A percentile compares a stretch with the other conserved stretches of the same genome.
phyloP scores from a whole-genome alignment of 768 basidiomycete species.

The Pleurotus eryngii region DNA sequence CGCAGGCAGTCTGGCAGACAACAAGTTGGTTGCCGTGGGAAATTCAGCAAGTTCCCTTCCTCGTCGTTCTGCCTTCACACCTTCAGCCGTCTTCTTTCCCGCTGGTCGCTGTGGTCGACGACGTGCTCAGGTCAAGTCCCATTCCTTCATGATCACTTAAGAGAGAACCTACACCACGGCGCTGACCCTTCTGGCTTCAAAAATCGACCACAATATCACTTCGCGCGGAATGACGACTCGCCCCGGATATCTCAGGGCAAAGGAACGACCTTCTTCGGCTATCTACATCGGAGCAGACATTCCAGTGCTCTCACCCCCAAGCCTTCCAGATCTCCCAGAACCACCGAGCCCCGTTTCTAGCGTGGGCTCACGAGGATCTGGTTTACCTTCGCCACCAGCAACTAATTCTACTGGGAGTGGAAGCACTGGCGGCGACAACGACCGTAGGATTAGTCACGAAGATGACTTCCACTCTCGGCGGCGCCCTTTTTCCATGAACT shows the following conservation, averaged over 20 bases:
- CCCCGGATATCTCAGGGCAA: conserved; percentile 34
- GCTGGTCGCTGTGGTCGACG: conserved; percentile 15
- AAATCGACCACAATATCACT: background rate
- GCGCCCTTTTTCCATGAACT: conserved; percentile 26
- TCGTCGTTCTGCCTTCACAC: background rate
- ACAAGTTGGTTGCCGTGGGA: background rate
- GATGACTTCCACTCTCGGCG: background rate
- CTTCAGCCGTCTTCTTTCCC: background rate
- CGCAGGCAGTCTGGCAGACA: background rate
- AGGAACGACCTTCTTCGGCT: conserved; percentile 57
- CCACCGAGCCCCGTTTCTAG: conserved; percentile 60
- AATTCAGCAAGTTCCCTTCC: background rate
- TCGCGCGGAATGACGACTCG: conserved; percentile 45
- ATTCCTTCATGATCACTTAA: no score
- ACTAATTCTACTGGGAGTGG: conserved; percentile 85
- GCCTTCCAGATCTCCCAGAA: conserved; percentile 67
- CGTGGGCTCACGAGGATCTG: conserved; percentile 49
- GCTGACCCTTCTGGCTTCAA: background rate
- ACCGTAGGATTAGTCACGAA: conserved; percentile 11
- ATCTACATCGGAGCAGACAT: conserved; percentile 51
- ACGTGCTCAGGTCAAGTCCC: conserved; percentile 7
- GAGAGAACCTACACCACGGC: no score
- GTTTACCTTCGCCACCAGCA: conserved; percentile 79
- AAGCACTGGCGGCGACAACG: conserved; percentile 61
- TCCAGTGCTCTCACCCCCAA: conserved; percentile 32